These are phyloP conservation scores for Botrytis fragariae DNA, from an alignment of 2,329 filamentous ascomycete genomes.

Conservation along the genomic window DNA sequence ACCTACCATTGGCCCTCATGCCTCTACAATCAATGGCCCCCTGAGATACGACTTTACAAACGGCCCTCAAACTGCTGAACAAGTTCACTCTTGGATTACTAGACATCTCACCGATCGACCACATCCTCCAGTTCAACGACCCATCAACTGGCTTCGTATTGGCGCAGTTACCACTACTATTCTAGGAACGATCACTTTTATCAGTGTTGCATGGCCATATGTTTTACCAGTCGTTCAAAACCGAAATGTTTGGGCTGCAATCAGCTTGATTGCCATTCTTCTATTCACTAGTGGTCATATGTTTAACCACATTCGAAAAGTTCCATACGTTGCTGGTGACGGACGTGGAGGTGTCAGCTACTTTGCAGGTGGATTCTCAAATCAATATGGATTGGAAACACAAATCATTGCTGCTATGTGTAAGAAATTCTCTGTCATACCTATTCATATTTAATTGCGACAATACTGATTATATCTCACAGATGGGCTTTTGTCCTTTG, in stretches of 20 bases:
- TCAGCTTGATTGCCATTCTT: conserved; percentile 84
- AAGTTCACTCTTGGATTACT: conserved; percentile 73
- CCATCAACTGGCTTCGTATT: conserved; percentile 82
- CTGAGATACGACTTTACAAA: conserved; percentile 79
- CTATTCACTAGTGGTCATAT: conserved; percentile 96
- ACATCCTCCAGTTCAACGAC: conserved; percentile 74
- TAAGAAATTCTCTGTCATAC: conserved; percentile 51
- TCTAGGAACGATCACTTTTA: conserved; percentile 65
- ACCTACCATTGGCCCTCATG: conserved; percentile 78
- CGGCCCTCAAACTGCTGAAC: conserved; percentile 72
- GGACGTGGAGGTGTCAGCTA: conserved; percentile 84
- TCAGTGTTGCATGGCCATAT: conserved; percentile 73
- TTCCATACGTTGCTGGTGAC: conserved; percentile 85
- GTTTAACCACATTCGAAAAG: conserved; percentile 98
- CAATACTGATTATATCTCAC: conserved; percentile 19
- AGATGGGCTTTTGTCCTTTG: conserved; percentile 83
- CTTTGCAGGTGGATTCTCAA: conserved; percentile 89
- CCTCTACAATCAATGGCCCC: conserved; percentile 66
- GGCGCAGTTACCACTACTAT: conserved; percentile 64
- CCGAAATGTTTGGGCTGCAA: conserved; percentile 88
- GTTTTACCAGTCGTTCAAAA: conserved; percentile 79
- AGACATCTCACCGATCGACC: conserved; percentile 76
- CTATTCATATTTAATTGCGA: background rate
- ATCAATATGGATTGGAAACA: conserved; percentile 89
- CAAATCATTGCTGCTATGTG: conserved; percentile 93